Percentiles rank a stretch among this genome's conserved stretches.
These are phyloP conservation scores for Hsuehochloa calcarea DNA, from an alignment of 176 grass and related monocot species.

Conservation along the genomic window DNA sequence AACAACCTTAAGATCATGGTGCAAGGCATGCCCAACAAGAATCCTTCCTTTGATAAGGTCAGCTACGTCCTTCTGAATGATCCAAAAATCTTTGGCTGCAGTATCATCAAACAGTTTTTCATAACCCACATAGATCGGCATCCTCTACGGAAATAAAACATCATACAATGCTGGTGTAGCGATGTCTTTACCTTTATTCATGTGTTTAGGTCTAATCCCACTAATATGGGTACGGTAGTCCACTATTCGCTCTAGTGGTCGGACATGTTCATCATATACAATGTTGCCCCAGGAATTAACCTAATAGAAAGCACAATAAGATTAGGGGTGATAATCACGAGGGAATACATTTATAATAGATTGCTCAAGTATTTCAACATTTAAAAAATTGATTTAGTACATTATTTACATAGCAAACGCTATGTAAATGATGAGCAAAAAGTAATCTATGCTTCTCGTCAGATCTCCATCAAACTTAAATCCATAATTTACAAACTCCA, in stretches of 20 bases:
- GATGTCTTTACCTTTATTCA: constrained; percentile 66
- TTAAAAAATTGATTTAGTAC: neutral
- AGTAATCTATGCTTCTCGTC: neutral
- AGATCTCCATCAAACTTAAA: constrained; percentile 14
- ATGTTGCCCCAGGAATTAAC: constrained; percentile 84
- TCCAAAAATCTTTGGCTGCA: constrained; percentile 79
- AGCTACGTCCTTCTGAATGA: constrained; percentile 69
- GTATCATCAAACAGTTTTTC: constrained; percentile 29
- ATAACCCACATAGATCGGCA: constrained; percentile 16
- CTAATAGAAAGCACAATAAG: constrained; percentile 41
- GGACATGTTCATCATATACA: constrained; percentile 82
- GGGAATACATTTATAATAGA: neutral
- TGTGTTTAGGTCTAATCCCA: constrained; percentile 89
- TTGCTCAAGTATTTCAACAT: neutral
- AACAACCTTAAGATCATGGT: constrained; percentile 93
- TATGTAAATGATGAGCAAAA: neutral
- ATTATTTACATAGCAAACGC: neutral
- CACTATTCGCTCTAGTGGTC: constrained; percentile 68
- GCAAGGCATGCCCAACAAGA: constrained; percentile 93
- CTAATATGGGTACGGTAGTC: constrained; percentile 88
- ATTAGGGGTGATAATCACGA: constrained; percentile 17
- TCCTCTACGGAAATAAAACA: constrained; percentile 12
- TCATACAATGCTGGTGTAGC: neutral
- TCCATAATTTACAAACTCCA: neutral
- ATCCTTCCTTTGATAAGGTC: constrained; percentile 80